Evolutionary conservation across 2,329 filamentous ascomycete species (phyloP).

Genomic region (Lecanicillium sp.): DNA sequence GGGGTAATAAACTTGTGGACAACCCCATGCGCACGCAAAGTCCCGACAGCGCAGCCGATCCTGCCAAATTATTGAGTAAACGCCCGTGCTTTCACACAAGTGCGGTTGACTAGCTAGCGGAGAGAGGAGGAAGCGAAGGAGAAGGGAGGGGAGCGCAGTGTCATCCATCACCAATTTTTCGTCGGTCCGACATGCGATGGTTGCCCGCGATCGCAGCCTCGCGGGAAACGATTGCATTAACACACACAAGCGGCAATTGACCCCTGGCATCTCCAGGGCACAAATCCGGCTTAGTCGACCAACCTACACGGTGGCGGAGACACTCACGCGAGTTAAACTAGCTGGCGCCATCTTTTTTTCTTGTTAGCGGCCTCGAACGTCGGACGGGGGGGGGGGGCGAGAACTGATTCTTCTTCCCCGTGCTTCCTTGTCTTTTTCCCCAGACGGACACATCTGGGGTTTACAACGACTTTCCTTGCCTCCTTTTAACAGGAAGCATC

Average conservation of each 20-base stretch:
- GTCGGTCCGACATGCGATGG: too few relatives aligned
- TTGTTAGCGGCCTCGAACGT: neutral
- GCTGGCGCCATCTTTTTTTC: slow-evolving; percentile 1
- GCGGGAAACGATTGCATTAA: too few relatives aligned
- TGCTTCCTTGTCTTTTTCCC: too few relatives aligned
- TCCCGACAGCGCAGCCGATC: too few relatives aligned
- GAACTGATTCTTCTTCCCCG: neutral
- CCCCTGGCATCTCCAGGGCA: neutral
- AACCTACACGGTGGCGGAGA: too few relatives aligned
- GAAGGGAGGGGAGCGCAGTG: neutral
- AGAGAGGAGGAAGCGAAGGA: neutral
- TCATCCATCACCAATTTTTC: neutral
- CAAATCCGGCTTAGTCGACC: neutral
- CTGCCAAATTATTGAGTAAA: too few relatives aligned
- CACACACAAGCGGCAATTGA: slow-evolving; percentile 11
- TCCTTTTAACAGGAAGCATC: neutral
- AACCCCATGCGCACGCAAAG: too few relatives aligned
- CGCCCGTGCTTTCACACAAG: too few relatives aligned
- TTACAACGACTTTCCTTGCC: neutral
- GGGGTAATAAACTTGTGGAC: too few relatives aligned
- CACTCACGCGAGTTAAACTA: neutral
- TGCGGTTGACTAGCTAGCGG: too few relatives aligned
- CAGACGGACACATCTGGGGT: neutral
- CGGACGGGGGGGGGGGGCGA: neutral
- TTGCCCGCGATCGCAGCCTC: too few relatives aligned